Percentiles rank a stretch among this genome's conserved stretches.
phyloP scores from a whole-genome alignment of 768 basidiomycete genomes.

The Leccinum pellstonianum region DNA sequence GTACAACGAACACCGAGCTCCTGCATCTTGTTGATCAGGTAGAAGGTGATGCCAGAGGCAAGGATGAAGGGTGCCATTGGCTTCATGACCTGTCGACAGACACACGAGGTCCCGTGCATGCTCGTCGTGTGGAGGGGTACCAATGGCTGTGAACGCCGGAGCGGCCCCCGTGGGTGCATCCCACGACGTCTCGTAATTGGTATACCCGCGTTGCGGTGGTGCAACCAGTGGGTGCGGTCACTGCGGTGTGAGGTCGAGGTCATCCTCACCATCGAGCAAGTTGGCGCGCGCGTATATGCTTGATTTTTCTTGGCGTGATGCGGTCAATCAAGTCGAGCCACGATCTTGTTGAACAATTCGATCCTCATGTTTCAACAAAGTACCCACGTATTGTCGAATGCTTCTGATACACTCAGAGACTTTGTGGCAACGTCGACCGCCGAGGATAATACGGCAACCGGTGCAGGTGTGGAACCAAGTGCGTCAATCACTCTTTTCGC shows the following conservation, averaged over 20 bases:
- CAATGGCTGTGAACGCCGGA: not conserved
- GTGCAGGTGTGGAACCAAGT: too few species aligned
- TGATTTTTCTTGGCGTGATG: slow-evolving; percentile 24
- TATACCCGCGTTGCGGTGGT: slow-evolving; percentile 6
- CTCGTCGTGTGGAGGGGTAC: slow-evolving; percentile 39
- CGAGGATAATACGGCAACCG: too few species aligned
- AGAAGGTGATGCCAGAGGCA: slow-evolving; percentile 63
- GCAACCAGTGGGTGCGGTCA: slow-evolving; percentile 1
- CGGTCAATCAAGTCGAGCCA: slow-evolving; percentile 30
- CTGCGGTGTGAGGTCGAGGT: slow-evolving; percentile 5
- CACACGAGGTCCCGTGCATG: slow-evolving; percentile 9
- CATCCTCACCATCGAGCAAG: slow-evolving; percentile 28
- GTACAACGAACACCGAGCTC: slow-evolving; percentile 68
- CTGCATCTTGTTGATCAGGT: slow-evolving; percentile 65
- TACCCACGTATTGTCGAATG: too few species aligned
- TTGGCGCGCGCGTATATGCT: slow-evolving; percentile 18
- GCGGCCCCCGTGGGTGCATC: slow-evolving; percentile 3
- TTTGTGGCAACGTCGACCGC: too few species aligned
- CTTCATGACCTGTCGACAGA: slow-evolving; percentile 53
- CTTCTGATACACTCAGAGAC: too few species aligned
- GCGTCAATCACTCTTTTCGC: too few species aligned
- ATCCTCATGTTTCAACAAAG: too few species aligned
- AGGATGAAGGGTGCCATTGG: slow-evolving; percentile 82
- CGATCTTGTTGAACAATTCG: too few species aligned
- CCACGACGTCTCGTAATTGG: slow-evolving; percentile 25